Percentiles rank a stretch among this genome's conserved stretches.
phyloP scores from a whole-genome alignment of 768 basidiomycete species.

The Termitomyces heimii region DNA sequence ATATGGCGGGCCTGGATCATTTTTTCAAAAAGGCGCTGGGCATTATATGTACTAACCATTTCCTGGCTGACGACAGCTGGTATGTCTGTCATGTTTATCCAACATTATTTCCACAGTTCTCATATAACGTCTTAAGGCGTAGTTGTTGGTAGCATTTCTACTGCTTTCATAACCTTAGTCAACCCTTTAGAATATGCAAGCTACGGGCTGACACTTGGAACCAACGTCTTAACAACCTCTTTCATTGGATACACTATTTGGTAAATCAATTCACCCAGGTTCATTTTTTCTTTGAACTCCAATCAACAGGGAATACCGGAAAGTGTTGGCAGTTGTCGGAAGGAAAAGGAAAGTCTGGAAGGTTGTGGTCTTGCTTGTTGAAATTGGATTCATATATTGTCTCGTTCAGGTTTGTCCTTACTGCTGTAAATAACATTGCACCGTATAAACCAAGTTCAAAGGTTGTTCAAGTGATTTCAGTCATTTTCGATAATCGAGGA shows the following conservation, averaged over 20 bases:
- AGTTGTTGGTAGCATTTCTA: no score
- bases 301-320: not conserved
- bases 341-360: not conserved
- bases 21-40: not conserved
- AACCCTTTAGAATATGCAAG: not conserved
- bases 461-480: not conserved
- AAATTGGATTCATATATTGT: not conserved
- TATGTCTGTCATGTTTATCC: not conserved
- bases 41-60: not conserved
- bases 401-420: not conserved
- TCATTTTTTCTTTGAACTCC: not conserved
- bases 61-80: not conserved
- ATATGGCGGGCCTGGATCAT: not conserved
- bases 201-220: no score
- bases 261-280: not conserved
- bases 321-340: not conserved
- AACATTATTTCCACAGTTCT: no score
- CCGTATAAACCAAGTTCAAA: not conserved
- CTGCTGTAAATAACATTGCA: not conserved
- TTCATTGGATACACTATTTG: not conserved
- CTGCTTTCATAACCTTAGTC: no score
- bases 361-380: not conserved
- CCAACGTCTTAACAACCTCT: no score
- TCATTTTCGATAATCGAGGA: not conserved
- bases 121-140: no score